Base-by-base conservation (phyloP, 208 protist species). In the Trypanosoma mega region DNA sequence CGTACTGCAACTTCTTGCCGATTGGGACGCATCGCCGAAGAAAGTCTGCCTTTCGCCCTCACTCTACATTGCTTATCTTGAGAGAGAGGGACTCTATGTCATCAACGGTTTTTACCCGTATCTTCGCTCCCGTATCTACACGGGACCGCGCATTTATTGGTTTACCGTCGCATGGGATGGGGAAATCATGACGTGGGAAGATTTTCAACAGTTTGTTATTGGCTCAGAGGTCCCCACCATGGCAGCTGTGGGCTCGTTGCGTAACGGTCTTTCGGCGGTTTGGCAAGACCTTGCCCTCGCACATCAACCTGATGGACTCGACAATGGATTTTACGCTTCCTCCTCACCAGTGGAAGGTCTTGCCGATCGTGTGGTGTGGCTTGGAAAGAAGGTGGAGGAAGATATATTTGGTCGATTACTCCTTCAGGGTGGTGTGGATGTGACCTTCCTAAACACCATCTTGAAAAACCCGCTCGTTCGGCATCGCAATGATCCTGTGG, bases 91-190 rank as follows among this genome's bases (percentile, higher is more conserved):
- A 27, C 41, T 92, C n/a, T 95, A 87, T 62, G 83, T 95, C 30
- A 56, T 92, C 47, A 95, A 95, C 57, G 78, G 81, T 16, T 87
- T 84, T 44, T 92, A 92, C 68, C 72, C 73, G 39, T 87, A 82
- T 60, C 59, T 71, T 16, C 77, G 73, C 23, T 62, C 88, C 6
- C 74, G 77, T 27, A 70, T 87, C 50, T 76, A 87, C 54, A 59
- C 50, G 21, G 80, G 76, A 4, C 31, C 68, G 6, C 66, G 77
- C 34, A 74, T 79, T 9, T 70, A 68, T 29, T 95, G 84, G 80
- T 91, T 78, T 56, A 65, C 66, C 36, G 74, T 95, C 20, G 52
- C 77, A 29, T 95, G 81, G 80, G 70, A 80, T 3, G 58, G 43
- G 24, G 67, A 74, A 18, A 55, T 68, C 37, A 72, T 89, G 74